These are phyloP conservation scores for Diaporthe destruens DNA, from an alignment of 2,329 filamentous ascomycete species.

Conservation along the genomic window DNA sequence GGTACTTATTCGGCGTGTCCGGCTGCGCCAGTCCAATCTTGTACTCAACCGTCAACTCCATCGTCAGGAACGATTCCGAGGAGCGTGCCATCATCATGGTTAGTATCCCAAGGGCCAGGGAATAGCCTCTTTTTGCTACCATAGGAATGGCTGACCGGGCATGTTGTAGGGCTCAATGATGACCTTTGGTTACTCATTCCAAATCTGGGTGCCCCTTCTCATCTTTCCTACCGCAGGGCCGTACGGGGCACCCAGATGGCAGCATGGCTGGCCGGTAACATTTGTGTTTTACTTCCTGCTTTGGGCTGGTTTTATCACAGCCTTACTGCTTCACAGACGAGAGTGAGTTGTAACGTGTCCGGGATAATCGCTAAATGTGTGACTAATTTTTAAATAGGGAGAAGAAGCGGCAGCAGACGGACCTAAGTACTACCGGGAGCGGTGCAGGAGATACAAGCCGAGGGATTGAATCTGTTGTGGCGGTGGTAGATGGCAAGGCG, in stretches of 20 bases:
- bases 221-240: constrained; percentile 57
- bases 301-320: constrained; percentile 56
- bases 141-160: background rate
- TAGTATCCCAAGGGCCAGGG: constrained; percentile 32
- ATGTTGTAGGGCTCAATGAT: constrained; percentile 56
- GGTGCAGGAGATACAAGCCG: constrained; percentile 16
- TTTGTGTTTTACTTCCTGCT: constrained; percentile 60
- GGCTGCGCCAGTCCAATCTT: constrained; percentile 57
- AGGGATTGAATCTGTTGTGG: constrained; percentile 28
- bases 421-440: background rate
- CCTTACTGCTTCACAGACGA: constrained; percentile 52
- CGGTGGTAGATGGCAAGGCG: constrained; percentile 23
- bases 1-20: constrained; percentile 55
- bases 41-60: constrained; percentile 58
- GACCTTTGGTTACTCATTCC: constrained; percentile 60
- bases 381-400: constrained; percentile 4
- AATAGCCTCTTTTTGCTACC: background rate
- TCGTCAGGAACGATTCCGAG: constrained; percentile 56
- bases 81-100: constrained; percentile 56
- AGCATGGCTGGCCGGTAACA: constrained; percentile 61
- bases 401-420: constrained; percentile 13
- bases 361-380: background rate
- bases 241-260: constrained; percentile 60
- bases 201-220: constrained; percentile 59
- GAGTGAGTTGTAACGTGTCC: constrained; percentile 42